Evolutionary conservation across 164 flowering plant genomes (phyloP), one percentile per base, ranked within the genome.

Genomic region (Dillenia turbinata): DNA sequence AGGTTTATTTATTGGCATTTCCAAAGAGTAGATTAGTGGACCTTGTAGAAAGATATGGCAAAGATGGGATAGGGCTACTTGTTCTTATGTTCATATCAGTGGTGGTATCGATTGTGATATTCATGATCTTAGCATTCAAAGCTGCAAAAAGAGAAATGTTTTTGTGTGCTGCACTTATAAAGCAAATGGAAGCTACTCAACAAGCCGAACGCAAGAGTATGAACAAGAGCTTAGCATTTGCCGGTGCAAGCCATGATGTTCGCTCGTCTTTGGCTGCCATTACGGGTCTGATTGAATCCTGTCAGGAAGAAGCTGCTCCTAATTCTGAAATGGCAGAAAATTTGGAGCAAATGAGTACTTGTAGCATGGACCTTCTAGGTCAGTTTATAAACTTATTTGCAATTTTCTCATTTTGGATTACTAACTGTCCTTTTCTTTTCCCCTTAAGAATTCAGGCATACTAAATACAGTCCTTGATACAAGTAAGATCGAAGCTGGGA

Each of bases 401-500:
- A 15, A 46, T 45, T 47, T n/a, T 12, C 26, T 52, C 16, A 14
- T 43, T 16, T 15, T 52, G 24, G 48, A 48, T 54, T 52, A 50
- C 40, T 54, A 12, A 45, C 12, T 48, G 22, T 19, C 22, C 22
- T 19, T 19, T 1, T 19, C 1, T 19, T 19, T 19, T 19, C 22
- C 22, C 22, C 22, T 19, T 9, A 9, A 12, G 46, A 15, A 59
- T 57, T 44, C 76, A 93, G 97, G 73, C 13, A 73, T 94, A 40
- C 62, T 94, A 72, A 89, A 84, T 63, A 76, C 89, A n/a, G 74
- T 94, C 63, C 89, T 94, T 13, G 97, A 94, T 65, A 77, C 75
- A 24, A 89, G 92, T 71, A 94, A 88, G 67, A 80, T 88, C n/a
- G 99, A 94, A 69, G 89, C 89, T 2, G 96, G 96, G 0, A 91